These are phyloP conservation scores for Boletales sp. DNA, from an alignment of 768 basidiomycete genomes.

Conservation along the genomic window DNA sequence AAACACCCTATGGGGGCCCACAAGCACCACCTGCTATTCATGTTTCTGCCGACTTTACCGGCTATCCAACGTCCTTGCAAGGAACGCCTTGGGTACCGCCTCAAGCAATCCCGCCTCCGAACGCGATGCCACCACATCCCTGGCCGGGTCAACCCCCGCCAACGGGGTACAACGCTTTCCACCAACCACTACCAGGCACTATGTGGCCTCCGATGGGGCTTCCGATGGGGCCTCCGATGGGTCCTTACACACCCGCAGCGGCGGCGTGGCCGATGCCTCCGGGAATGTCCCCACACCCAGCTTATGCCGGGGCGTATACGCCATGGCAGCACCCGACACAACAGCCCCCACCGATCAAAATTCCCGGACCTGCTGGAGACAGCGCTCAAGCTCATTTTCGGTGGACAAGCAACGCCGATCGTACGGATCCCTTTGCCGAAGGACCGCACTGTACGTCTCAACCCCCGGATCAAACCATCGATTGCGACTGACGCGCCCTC, in stretches of 20 bases:
- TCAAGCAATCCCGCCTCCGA: slow-evolving; percentile 18
- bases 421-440: slow-evolving; percentile 36
- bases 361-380: slow-evolving; percentile 22
- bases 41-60: slow-evolving; percentile 31
- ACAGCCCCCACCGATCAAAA: slow-evolving; percentile 21
- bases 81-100: slow-evolving; percentile 27
- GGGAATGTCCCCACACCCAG: slow-evolving; percentile 22
- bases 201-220: slow-evolving; percentile 24
- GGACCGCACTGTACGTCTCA: slow-evolving; percentile 40
- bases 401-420: slow-evolving; percentile 29
- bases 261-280: slow-evolving; percentile 25
- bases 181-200: slow-evolving; percentile 28
- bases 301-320: slow-evolving; percentile 17
- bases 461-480: not conserved
- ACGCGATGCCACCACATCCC: slow-evolving; percentile 15
- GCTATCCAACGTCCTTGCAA: slow-evolving; percentile 24
- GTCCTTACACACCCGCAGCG: slow-evolving; percentile 22
- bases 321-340: slow-evolving; percentile 28
- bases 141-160: slow-evolving; percentile 18
- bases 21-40: slow-evolving; percentile 7
- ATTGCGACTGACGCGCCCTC: slow-evolving; percentile 11
- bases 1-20: slow-evolving; percentile 6
- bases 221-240: slow-evolving; percentile 12
- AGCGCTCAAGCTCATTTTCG: slow-evolving; percentile 26
- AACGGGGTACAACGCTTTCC: slow-evolving; percentile 28